Base-by-base conservation (phyloP, 495 filamentous ascomycete species). In the Venustampulla echinocandica region DNA sequence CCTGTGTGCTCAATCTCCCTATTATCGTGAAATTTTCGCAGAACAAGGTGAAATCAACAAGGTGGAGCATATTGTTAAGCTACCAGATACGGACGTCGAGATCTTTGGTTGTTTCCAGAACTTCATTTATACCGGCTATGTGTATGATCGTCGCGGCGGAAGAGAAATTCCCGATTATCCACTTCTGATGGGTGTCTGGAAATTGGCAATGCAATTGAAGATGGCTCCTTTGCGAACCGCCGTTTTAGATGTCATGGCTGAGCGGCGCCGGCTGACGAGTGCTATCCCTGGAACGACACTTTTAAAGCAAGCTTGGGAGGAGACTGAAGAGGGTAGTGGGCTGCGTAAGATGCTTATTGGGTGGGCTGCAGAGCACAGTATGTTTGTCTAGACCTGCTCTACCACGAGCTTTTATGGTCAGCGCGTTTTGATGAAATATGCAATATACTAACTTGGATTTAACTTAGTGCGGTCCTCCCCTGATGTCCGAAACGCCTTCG, bases 351-450 rank as follows among this genome's bases (percentile, higher is more conserved):
- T 77, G 18, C 64, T 77, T 13, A 61, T 76, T 11, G 59, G 58
- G n/a, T 77, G 74, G 74, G 73, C 72, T 13, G 72, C 72, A 3
- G 74, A 77, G 46, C 74, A 77, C 43, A 74, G 75, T 61, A 54
- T 68, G 49, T 30, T 30, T 14, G 18, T 15, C n/a, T n/a, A n/a
- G n/a, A n/a, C n/a, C n/a, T n/a, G n/a, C n/a, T n/a, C n/a, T n/a
- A n/a, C n/a, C n/a, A n/a, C n/a, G n/a, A n/a, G n/a, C n/a, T n/a
- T n/a, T n/a, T n/a, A n/a, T n/a, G n/a, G n/a, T n/a, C n/a, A n/a
- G n/a, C n/a, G n/a, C n/a, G n/a, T n/a, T n/a, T n/a, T n/a, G n/a
- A n/a, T n/a, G n/a, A n/a, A n/a, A n/a, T n/a, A n/a, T n/a, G n/a
- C n/a, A n/a, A n/a, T 5, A 40, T 37, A 17, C 15, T 17, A 10